Base-by-base conservation (phyloP, 306 rosid species). In the Gynostemma pentaphyllum region DNA sequence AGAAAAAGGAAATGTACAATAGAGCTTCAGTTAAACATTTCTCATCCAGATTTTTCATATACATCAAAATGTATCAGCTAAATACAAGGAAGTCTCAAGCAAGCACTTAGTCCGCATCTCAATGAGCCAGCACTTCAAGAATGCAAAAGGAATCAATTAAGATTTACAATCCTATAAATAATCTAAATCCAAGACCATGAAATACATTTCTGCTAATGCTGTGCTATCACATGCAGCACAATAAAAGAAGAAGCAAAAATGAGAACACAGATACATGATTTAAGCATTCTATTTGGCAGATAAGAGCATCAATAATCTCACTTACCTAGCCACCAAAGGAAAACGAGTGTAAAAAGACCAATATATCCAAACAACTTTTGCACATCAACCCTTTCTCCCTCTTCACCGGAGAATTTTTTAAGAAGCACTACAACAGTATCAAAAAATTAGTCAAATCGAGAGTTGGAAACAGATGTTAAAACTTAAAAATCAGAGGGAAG, bases 301-400 rank as follows among this genome's bases (percentile, higher is more conserved):
- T 22, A 64, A 64, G 75, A 66, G 42, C 46, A 45, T 49, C 16
- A 57, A 13, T 5, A 34, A 19, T 6, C 36, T 71, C 24, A 72
- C 87, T 81, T 84, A 88, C 99, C 79, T 45, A 88, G 85, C 99
- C 99, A 94, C 99, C 99, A 94, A 47, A 94, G 75, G 23, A 91
- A 74, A 22, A 84, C 81, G 15, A 94, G 89, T 4, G 97, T 79
- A 72, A 88, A 94, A 74, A 94, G 74, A 64, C 99, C 99, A 69
- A 94, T 83, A 79, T 94, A 94, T 73, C 99, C 99, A 68, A 94
- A 94, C 82, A 94, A 79, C 80, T 94, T 94, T 79, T 94, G 97
- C 69, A 88, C 90, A 41, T 94, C 97, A 49, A 81, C 86, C 34
- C 83, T 77, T 72, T 79, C 99, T 48, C 99, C 99, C 81, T 83